Base-by-base conservation (phyloP, 768 basidiomycete species). In the Trametes maxima region DNA sequence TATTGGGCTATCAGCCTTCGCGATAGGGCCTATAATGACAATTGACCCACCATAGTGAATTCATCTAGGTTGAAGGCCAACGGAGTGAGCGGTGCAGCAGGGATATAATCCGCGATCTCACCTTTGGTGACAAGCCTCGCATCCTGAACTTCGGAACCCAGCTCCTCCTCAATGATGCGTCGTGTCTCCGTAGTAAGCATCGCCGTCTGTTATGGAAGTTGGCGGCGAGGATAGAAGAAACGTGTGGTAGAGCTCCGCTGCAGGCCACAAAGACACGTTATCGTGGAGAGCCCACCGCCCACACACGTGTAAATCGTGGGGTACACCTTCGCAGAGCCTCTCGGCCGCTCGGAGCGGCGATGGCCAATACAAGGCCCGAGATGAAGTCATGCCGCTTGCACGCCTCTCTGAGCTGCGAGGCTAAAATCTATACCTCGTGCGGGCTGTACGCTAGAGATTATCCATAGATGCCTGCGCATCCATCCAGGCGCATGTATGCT, bases 271-370 rank as follows among this genome's bases (percentile, higher is more conserved):
- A 25, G 39, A 6, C 36, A 7, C 16, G 19, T 5, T 40, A 19
- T 14, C 19, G 22, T 57, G 47, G 44, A 47, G 44, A 36, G 21
- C 43, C n/a, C 43, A 21, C 17, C 33, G 10, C 11, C 36, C 24
- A 10, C n/a, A 54, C 52, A 60, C 59, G 59, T 60, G 59, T 60
- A 24, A 42, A 14, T 28, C 24, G 51, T 28, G 43, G 49, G 37
- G 39, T 44, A 7, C 10, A 8, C 37, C 2, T 19, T 46, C 53
- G 43, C 43, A 35, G 14, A 25, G 53, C 53, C 54, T 36, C 54
- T 55, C 43, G 54, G 54, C 21, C 22, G 28, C 54, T 46, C 54
- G 54, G 54, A 36, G 54, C 54, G 54, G 49, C 36, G 24, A 55
- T 21, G 43, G 17, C 28, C 21, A 33, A 33, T n/a, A 45, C 25